Evolutionary conservation across 257 asterid species (phyloP).

Genomic region (Solanum megistacrolobum): DNA sequence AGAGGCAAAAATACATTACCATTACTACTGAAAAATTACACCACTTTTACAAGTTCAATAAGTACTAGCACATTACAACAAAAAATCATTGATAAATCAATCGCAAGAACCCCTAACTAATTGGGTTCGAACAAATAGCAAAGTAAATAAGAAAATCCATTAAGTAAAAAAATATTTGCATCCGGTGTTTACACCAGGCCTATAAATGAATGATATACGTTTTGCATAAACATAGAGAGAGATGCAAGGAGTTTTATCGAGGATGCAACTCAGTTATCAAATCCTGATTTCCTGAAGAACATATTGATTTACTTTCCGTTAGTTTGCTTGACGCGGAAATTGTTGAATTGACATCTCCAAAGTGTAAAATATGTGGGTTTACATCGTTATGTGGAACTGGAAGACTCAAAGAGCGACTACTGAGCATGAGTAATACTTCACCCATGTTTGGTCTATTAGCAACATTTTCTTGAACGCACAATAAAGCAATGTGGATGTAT

Average conservation of each 20-base stretch:
- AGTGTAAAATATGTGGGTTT: neutral
- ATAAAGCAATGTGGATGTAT: constrained; percentile 6
- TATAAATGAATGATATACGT: neutral
- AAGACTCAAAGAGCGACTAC: constrained; percentile 1
- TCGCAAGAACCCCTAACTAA: neutral
- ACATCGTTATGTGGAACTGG: neutral
- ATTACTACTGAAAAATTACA: neutral
- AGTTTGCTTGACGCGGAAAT: neutral
- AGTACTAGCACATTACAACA: neutral
- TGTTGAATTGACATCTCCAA: neutral
- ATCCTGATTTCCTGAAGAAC: neutral
- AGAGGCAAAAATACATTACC: neutral
- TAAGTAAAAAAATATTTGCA: neutral
- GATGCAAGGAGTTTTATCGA: neutral
- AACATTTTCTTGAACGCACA: constrained; percentile 8
- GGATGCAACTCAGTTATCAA: neutral
- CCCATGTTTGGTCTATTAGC: constrained; percentile 21
- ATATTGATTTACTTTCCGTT: neutral
- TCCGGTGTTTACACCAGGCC: neutral
- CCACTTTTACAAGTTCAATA: neutral
- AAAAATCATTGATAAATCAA: neutral
- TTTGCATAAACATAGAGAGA: no score
- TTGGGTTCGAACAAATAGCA: neutral
- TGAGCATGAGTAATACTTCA: constrained; percentile 19
- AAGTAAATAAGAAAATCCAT: neutral